These are phyloP conservation scores for Coemansia sp. DNA, from an alignment of 192 early-diverging fungal genomes.

Conservation along the genomic window DNA sequence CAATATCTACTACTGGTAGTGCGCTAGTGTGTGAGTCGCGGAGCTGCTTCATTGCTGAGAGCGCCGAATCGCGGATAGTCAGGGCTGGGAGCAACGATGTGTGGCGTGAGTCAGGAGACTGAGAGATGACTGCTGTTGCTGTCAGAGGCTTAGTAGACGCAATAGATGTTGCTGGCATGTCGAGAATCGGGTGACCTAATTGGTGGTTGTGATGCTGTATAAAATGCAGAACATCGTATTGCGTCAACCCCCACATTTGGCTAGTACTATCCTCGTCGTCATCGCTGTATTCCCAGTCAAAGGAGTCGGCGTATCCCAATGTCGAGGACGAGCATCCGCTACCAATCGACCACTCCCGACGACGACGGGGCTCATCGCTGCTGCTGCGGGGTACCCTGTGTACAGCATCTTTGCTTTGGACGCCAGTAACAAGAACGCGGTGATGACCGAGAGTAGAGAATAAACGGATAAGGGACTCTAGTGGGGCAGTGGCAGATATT, in stretches of 20 bases:
- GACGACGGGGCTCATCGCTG: not conserved
- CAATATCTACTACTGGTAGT: conserved; percentile 49
- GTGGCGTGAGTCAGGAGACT: not conserved
- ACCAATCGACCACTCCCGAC: conserved; percentile 3
- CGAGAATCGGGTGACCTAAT: conserved; percentile 23
- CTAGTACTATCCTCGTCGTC: conserved; percentile 5
- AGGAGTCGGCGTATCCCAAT: not conserved
- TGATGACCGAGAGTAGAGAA: conserved; percentile 43
- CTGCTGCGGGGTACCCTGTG: not conserved
- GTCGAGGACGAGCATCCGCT: conserved; percentile 8
- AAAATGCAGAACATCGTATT: conserved; percentile 53
- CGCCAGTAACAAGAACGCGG: conserved; percentile 38
- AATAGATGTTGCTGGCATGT: conserved; percentile 1
- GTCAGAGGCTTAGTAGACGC: conserved; percentile 2
- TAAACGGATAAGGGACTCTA: conserved; percentile 40
- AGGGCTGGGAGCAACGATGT: not conserved
- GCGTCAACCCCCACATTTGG: conserved; percentile 46
- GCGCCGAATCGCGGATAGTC: conserved; percentile 45
- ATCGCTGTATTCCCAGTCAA: conserved; percentile 6
- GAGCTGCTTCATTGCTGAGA: conserved; percentile 32
- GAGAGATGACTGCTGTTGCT: not conserved
- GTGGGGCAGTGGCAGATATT: conserved; percentile 30
- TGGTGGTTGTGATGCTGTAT: conserved; percentile 57
- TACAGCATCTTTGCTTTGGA: not conserved
- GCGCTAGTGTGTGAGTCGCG: conserved; percentile 43